These are phyloP conservation scores for Scalesia atractyloides DNA, from an alignment of 129 eudicot genomes.

Conservation along the genomic window DNA sequence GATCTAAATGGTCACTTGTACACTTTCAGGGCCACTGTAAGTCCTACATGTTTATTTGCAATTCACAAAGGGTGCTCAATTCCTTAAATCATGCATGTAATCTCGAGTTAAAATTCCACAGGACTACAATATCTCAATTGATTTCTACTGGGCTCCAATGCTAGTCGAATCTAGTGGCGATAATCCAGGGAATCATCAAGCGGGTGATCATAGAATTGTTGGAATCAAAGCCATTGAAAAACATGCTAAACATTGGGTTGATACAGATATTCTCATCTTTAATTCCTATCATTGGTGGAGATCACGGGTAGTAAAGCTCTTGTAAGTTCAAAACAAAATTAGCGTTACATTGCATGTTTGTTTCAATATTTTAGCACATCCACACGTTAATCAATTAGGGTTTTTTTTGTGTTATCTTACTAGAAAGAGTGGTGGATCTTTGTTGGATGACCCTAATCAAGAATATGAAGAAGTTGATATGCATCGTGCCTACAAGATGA, in stretches of 20 bases:
- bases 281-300: conserved; percentile 66
- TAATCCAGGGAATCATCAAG: not conserved
- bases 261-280: conserved; percentile 52
- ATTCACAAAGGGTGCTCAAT: not conserved
- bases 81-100: not conserved
- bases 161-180: too few relatives aligned
- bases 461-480: conserved; percentile 45
- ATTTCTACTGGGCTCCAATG: too few relatives aligned
- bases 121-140: too few relatives aligned
- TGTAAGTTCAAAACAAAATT: conserved; percentile 39
- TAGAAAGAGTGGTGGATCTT: conserved; percentile 34
- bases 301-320: conserved; percentile 34
- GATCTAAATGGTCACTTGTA: conserved; percentile 43
- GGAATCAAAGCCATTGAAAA: conserved; percentile 47
- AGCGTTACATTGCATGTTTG: too few relatives aligned
- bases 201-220: conserved; percentile 37
- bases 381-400: not conserved
- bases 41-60: conserved; percentile 7
- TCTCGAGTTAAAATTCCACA: too few relatives aligned
- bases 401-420: not conserved
- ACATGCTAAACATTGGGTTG: conserved; percentile 56
- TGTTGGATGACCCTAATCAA: conserved; percentile 36
- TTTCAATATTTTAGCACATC: not conserved
- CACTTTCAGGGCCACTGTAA: conserved; percentile 49
- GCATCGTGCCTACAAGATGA: conserved; percentile 50